phyloP scores from a whole-genome alignment of 164 flowering plant species.

The Hamamelis virginiana region DNA sequence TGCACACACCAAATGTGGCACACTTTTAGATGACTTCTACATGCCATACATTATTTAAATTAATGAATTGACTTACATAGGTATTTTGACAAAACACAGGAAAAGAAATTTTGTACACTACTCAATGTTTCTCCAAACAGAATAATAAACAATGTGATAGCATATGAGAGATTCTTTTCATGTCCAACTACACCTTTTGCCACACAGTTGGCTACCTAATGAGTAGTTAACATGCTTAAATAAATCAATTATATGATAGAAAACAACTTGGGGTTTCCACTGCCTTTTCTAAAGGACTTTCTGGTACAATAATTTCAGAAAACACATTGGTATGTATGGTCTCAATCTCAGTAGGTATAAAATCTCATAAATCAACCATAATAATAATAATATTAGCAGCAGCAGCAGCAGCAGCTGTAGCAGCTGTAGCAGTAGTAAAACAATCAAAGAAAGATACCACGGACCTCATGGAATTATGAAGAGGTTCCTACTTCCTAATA shows the following conservation, averaged over 20 bases:
- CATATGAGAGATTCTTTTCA: background rate
- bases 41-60: background rate
- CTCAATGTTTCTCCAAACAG: background rate
- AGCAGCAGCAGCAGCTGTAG: too few relatives aligned
- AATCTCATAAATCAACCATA: too few relatives aligned
- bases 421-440: too few relatives aligned
- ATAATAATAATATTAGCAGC: too few relatives aligned
- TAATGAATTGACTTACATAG: background rate
- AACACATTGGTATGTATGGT: too few relatives aligned
- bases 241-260: background rate
- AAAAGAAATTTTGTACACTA: background rate
- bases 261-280: background rate
- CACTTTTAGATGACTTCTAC: background rate
- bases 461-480: background rate
- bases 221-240: background rate
- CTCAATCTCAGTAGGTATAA: too few relatives aligned
- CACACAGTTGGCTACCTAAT: background rate
- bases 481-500: background rate
- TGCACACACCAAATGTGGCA: slow-evolving; percentile 25
- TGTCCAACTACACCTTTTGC: too few relatives aligned
- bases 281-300: background rate
- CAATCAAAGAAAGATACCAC: too few relatives aligned
- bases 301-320: background rate
- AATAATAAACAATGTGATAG: background rate
- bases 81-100: background rate